Evolutionary conservation across 257 asterid genomes (phyloP).

Genomic region (Rubia yunnanensis): DNA sequence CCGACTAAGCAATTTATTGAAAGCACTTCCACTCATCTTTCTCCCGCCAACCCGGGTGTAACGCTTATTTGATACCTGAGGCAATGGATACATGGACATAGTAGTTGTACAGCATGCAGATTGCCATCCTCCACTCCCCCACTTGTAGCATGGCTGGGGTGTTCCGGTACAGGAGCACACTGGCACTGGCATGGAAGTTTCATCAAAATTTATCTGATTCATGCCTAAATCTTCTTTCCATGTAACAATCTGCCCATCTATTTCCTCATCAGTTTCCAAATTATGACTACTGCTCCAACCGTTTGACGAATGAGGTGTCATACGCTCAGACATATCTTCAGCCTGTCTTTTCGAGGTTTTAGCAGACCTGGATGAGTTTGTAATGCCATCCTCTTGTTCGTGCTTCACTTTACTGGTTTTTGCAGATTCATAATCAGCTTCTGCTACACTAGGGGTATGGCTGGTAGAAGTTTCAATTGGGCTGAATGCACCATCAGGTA

Average conservation of each 20-base stretch:
- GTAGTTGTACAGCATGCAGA: conserved; percentile 88
- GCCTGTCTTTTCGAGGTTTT: conserved; percentile 41
- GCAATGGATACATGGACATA: conserved; percentile 77
- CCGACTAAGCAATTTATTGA: conserved; percentile 67
- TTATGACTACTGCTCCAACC: conserved; percentile 37
- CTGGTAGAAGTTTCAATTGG: conserved; percentile 34
- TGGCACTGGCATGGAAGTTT: conserved; percentile 85
- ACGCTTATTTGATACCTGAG: conserved; percentile 72
- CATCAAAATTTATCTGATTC: conserved; percentile 71
- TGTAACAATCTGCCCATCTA: conserved; percentile 40
- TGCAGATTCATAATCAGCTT: conserved; percentile 33
- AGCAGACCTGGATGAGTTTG: conserved; percentile 36
- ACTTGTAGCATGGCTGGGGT: conserved; percentile 88
- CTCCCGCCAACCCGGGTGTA: conserved; percentile 84
- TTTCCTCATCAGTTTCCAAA: conserved; percentile 45
- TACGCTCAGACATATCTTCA: conserved; percentile 39
- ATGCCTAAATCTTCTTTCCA: conserved; percentile 75
- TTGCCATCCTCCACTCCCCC: conserved; percentile 97
- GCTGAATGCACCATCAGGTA: conserved; percentile 34
- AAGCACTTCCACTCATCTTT: conserved; percentile 86
- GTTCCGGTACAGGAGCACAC: conserved; percentile 88
- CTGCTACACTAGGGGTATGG: conserved; percentile 24
- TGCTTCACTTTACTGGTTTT: conserved; percentile 52
- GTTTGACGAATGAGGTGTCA: conserved; percentile 26
- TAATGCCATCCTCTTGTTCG: conserved; percentile 35